phyloP scores from a whole-genome alignment of 192 early-diverging fungal genomes.

The Entophlyctis helioformis region DNA sequence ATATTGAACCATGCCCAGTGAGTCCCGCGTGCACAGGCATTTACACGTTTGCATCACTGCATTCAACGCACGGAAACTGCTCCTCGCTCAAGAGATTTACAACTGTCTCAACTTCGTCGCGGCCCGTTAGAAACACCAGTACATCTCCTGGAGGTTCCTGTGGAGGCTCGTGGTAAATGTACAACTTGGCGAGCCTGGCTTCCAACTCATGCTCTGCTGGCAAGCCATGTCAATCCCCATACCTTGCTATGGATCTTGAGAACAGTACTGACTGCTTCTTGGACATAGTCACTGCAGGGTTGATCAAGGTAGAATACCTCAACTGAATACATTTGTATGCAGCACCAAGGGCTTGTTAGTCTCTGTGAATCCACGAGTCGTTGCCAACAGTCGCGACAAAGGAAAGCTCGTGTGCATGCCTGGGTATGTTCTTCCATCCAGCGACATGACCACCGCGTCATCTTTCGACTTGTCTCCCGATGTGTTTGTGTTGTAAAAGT shows the following conservation, averaged over 20 bases:
- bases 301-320: conserved; percentile 41
- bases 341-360: too few relatives aligned
- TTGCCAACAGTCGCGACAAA: too few relatives aligned
- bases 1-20: too few relatives aligned
- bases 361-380: too few relatives aligned
- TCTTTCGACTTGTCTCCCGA: conserved; percentile 25
- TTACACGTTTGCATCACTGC: too few relatives aligned
- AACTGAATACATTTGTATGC: too few relatives aligned
- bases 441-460: conserved; percentile 51
- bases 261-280: conserved; percentile 52
- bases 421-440: conserved; percentile 66
- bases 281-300: conserved; percentile 55
- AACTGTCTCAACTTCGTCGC: conserved; percentile 61
- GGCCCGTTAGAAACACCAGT: conserved; percentile 58
- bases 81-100: conserved; percentile 47
- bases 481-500: conserved; percentile 56
- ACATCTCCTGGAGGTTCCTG: conserved; percentile 52
- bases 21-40: too few relatives aligned
- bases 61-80: conserved; percentile 10
- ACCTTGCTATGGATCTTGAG: conserved; percentile 58
- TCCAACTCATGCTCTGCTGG: neutral
- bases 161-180: too few relatives aligned
- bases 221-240: neutral
- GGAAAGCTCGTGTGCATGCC: too few relatives aligned
- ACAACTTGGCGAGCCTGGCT: too few relatives aligned